Percentiles rank a stretch among this genome's conserved stretches.
These are phyloP conservation scores for Conoideocrella luteorostrata DNA, from an alignment of 2,329 filamentous ascomycete species.

Conservation along the genomic window DNA sequence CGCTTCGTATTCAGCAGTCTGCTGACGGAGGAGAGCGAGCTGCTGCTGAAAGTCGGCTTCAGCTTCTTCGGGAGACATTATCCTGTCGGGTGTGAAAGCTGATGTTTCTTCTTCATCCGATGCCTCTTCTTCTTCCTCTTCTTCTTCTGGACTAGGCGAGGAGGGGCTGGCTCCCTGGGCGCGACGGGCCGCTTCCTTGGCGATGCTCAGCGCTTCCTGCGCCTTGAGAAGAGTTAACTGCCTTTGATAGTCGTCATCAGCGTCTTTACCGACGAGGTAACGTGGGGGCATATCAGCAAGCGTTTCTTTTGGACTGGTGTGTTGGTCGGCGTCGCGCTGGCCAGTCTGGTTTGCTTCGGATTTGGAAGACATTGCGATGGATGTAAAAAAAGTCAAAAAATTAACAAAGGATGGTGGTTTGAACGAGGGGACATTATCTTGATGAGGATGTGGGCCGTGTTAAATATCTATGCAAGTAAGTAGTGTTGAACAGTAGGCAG, in stretches of 20 bases:
- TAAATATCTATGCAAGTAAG: no score
- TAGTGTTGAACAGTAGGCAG: no score
- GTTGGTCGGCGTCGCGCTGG: background rate
- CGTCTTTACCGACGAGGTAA: background rate
- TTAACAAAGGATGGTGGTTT: no score
- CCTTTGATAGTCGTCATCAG: background rate
- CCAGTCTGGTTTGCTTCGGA: background rate
- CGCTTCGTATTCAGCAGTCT: background rate
- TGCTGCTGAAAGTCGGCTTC: constrained; percentile 7
- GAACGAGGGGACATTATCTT: no score
- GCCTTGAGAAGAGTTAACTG: background rate
- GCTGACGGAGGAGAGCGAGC: constrained; percentile 4
- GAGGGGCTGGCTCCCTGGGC: no score
- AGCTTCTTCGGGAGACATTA: constrained; percentile 4
- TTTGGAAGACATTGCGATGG: background rate
- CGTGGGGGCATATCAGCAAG: background rate
- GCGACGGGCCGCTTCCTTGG: no score
- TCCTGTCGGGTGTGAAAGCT: constrained; percentile 1
- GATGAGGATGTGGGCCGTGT: no score
- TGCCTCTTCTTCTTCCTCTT: background rate
- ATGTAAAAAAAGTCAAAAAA: no score
- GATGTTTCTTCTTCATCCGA: constrained; percentile 2
- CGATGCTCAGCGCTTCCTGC: background rate
- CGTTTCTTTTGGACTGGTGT: background rate
- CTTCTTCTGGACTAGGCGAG: no score